Percentiles rank a stretch among this genome's conserved stretches.
Conservation (phyloP, 2,329 filamentous ascomycete genomes). For the Fusarium albosuccineum region DNA sequence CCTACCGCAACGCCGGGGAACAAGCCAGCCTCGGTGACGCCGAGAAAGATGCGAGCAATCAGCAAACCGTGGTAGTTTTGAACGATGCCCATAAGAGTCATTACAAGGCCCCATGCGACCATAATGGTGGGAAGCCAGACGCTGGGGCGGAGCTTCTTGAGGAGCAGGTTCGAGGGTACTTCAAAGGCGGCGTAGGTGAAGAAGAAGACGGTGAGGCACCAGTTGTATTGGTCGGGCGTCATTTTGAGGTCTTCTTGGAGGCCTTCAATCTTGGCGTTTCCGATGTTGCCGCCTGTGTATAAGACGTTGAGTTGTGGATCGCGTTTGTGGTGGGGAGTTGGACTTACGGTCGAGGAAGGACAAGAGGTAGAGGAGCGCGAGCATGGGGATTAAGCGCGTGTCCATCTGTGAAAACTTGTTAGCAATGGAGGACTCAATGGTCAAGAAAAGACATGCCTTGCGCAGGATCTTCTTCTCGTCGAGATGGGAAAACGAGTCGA, state of each 20-base stretch:
- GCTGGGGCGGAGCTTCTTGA: slow-evolving; percentile 80
- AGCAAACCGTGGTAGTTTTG: slow-evolving; percentile 62
- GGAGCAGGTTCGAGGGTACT: slow-evolving; percentile 80
- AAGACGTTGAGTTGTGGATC: not conserved
- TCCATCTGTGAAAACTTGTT: slow-evolving; percentile 58
- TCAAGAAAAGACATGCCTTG: slow-evolving; percentile 55
- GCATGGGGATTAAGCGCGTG: slow-evolving; percentile 67
- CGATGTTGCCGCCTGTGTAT: slow-evolving; percentile 67
- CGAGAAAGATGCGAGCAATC: slow-evolving; percentile 68
- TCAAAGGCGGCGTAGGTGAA: slow-evolving; percentile 82
- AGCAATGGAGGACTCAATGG: not conserved
- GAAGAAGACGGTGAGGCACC: slow-evolving; percentile 80
- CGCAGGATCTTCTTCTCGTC: slow-evolving; percentile 69
- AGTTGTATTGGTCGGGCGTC: slow-evolving; percentile 77
- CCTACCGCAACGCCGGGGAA: slow-evolving; percentile 71
- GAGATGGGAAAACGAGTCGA: slow-evolving; percentile 45
- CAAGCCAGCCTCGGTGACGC: slow-evolving; percentile 75
- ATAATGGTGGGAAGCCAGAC: slow-evolving; percentile 84
- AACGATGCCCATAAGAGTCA: slow-evolving; percentile 68
- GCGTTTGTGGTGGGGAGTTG: not conserved
- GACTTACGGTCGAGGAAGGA: slow-evolving; percentile 73
- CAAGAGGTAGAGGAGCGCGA: slow-evolving; percentile 76
- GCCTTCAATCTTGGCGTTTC: slow-evolving; percentile 75
- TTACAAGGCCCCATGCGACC: slow-evolving; percentile 66
- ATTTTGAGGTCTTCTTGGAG: slow-evolving; percentile 67